These are phyloP conservation scores for Aspergillus taichungensis DNA, from an alignment of 495 filamentous ascomycete species.

Conservation along the genomic window DNA sequence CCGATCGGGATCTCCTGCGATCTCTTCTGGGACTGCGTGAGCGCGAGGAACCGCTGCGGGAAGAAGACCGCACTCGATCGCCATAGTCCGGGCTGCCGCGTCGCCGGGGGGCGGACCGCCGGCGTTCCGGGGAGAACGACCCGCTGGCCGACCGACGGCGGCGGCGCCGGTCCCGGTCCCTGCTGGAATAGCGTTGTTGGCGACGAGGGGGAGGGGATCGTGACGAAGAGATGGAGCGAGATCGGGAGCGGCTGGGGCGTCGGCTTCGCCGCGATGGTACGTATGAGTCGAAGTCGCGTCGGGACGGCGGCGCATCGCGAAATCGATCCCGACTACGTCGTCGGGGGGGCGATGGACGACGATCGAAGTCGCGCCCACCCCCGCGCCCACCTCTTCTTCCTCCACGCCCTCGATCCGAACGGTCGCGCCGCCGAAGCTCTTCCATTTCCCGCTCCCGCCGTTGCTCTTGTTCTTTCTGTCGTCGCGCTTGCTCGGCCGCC, in stretches of 20 bases:
- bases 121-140: slow-evolving; percentile 30
- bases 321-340: slow-evolving; percentile 44
- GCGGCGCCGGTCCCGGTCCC: slow-evolving; percentile 19
- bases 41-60: slow-evolving; percentile 45
- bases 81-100: slow-evolving; percentile 32
- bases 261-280: slow-evolving; percentile 36
- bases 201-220: slow-evolving; percentile 31
- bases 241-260: slow-evolving; percentile 26
- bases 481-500: slow-evolving; percentile 64
- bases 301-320: slow-evolving; percentile 38
- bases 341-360: slow-evolving; percentile 52
- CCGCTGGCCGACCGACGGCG: slow-evolving; percentile 29
- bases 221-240: slow-evolving; percentile 30
- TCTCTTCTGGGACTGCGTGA: slow-evolving; percentile 55
- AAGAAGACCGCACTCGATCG: slow-evolving; percentile 44
- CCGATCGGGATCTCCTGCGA: slow-evolving; percentile 32
- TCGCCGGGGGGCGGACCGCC: no score
- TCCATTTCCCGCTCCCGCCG: slow-evolving; percentile 52
- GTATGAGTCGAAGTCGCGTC: slow-evolving; percentile 50
- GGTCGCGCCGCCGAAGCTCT: slow-evolving; percentile 62
- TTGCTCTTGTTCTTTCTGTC: slow-evolving; percentile 58
- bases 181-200: slow-evolving; percentile 14
- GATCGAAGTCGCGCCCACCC: slow-evolving; percentile 38
- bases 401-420: slow-evolving; percentile 55
- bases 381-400: slow-evolving; percentile 47